Evolutionary conservation across 2,329 filamentous ascomycete genomes (phyloP).

Genomic region (Trichoderma arundinaceum): DNA sequence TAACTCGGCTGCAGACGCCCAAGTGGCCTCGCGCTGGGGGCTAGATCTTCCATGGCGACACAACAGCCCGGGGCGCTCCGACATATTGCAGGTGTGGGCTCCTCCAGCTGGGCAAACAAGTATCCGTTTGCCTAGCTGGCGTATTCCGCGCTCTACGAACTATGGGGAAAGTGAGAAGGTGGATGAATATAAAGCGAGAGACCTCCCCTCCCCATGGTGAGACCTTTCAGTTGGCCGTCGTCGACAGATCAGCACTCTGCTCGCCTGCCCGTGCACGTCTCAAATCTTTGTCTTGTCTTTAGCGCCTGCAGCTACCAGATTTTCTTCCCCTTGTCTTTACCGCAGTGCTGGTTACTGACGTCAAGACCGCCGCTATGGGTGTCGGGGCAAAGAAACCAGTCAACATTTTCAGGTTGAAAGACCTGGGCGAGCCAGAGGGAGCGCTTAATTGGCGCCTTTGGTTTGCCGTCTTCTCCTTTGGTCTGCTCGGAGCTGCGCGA

Average conservation of each 20-base stretch:
- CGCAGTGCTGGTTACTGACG: slow-evolving; percentile 9
- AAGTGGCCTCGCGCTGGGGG: slow-evolving; percentile 6
- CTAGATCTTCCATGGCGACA: slow-evolving; percentile 17
- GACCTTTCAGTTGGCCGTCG: neutral
- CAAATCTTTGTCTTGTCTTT: neutral
- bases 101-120: neutral
- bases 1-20: slow-evolving; percentile 8
- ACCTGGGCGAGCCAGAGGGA: slow-evolving; percentile 70
- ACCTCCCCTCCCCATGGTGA: slow-evolving; percentile 6
- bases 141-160: neutral
- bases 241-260: slow-evolving; percentile 1
- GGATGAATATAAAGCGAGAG: slow-evolving; percentile 8
- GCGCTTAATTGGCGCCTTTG: slow-evolving; percentile 79
- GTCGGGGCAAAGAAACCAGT: slow-evolving; percentile 61
- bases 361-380: slow-evolving; percentile 48
- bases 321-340: neutral
- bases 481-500: slow-evolving; percentile 75
- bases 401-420: slow-evolving; percentile 67
- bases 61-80: slow-evolving; percentile 8
- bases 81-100: slow-evolving; percentile 9
- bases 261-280: neutral
- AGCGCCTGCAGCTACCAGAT: neutral
- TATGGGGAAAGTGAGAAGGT: neutral
- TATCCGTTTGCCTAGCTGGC: neutral
- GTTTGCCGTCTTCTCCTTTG: slow-evolving; percentile 76